Evolutionary conservation across 768 basidiomycete genomes (phyloP).

Genomic region (Holtermannia corniformis): DNA sequence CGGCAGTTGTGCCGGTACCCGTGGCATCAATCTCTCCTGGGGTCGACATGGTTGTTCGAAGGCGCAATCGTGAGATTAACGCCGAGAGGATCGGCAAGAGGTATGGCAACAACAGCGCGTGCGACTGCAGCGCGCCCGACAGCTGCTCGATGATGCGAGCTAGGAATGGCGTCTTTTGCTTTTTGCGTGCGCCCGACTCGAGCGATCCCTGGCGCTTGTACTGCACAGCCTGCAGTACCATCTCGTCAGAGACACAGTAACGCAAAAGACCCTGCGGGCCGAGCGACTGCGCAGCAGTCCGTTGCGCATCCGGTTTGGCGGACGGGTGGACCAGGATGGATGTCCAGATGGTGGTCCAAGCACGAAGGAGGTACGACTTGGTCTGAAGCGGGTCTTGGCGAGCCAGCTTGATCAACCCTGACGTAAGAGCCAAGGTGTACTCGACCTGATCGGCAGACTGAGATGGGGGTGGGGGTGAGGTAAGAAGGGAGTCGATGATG

Average conservation of each 20-base stretch:
- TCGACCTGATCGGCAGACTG: constrained; percentile 29
- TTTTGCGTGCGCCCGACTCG: constrained; percentile 44
- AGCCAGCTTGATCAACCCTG: constrained; percentile 37
- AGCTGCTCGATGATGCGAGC: constrained; percentile 56
- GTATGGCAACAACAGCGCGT: constrained; percentile 67
- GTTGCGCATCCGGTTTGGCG: constrained; percentile 15
- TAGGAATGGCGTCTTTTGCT: constrained; percentile 51
- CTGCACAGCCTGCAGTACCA: constrained; percentile 46
- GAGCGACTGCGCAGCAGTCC: constrained; percentile 35
- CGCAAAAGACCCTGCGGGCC: constrained; percentile 46
- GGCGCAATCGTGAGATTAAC: constrained; percentile 55
- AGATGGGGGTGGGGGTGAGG: constrained; percentile 32
- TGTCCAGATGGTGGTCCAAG: constrained; percentile 37
- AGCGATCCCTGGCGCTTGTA: constrained; percentile 44
- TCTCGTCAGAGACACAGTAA: constrained; percentile 59
- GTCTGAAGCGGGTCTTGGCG: constrained; percentile 28
- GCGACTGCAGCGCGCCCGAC: constrained; percentile 59
- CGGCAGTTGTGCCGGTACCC: constrained; percentile 48
- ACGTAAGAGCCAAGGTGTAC: constrained; percentile 36
- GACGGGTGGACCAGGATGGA: constrained; percentile 27
- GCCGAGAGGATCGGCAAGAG: constrained; percentile 64
- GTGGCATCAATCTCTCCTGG: constrained; percentile 38
- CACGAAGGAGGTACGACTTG: constrained; percentile 29
- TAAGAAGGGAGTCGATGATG: constrained; percentile 37
- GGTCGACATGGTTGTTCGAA: constrained; percentile 42